Conservation (phyloP, 2,329 filamentous ascomycete species). For the Mariannaea elegans region DNA sequence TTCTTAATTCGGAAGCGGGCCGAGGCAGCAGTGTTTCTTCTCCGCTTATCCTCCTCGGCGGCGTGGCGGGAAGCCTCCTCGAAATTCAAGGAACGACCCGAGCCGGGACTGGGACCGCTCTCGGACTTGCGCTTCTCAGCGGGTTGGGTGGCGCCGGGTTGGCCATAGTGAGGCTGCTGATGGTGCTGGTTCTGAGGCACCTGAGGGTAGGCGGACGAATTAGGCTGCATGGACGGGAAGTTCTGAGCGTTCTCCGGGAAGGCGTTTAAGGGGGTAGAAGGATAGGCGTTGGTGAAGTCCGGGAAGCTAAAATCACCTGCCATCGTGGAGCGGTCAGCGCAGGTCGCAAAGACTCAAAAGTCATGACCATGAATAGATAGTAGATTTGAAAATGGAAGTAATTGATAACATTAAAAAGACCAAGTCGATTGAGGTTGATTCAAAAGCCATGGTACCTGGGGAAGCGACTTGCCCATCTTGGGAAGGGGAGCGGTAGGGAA, state of each 20-base stretch:
- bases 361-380: conserved; percentile 31
- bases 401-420: conserved; percentile 28
- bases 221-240: conserved; percentile 64
- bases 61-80: conserved; percentile 78
- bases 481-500: conserved; percentile 34
- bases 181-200: conserved; percentile 49
- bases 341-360: conserved; percentile 28
- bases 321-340: conserved; percentile 51
- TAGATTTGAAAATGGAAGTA: conserved; percentile 6
- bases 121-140: conserved; percentile 60
- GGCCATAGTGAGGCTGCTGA: conserved; percentile 43
- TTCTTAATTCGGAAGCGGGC: conserved; percentile 94
- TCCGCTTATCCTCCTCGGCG: conserved; percentile 89
- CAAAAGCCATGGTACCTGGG: conserved; percentile 29
- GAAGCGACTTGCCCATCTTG: conserved; percentile 39
- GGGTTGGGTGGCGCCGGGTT: conserved; percentile 39
- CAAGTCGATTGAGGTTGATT: conserved; percentile 33
- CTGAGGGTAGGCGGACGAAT: conserved; percentile 54
- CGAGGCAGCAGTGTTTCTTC: conserved; percentile 87
- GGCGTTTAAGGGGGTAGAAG: conserved; percentile 57
- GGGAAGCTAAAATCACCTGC: conserved; percentile 67
- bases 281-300: conserved; percentile 63
- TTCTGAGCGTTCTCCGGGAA: conserved; percentile 46
- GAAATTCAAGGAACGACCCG: conserved; percentile 60
- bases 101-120: conserved; percentile 42